Percentiles rank a stretch among this genome's conserved stretches.
Conservation (phyloP, 148 eudicot genomes). For the Camellia japonica region DNA sequence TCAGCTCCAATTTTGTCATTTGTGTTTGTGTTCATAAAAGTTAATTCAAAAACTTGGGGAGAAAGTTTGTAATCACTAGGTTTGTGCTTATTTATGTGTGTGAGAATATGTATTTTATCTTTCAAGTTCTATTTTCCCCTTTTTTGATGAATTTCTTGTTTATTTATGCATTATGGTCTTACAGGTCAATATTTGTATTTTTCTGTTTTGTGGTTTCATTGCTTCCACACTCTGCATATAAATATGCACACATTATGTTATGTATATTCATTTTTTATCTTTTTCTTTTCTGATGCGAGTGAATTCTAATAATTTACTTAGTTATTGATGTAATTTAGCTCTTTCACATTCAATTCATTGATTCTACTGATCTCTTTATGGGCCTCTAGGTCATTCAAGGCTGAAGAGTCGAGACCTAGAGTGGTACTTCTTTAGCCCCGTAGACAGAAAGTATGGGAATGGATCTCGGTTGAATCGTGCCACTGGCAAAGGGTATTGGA, state of each 20-base stretch:
- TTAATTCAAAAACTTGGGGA: background rate
- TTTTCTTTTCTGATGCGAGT: too few species aligned
- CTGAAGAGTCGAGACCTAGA: constrained; percentile 39
- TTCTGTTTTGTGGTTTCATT: background rate
- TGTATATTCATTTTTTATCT: background rate
- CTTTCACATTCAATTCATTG: background rate
- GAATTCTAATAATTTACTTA: background rate
- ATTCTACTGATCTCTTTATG: background rate
- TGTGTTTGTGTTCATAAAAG: background rate
- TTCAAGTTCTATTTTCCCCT: background rate
- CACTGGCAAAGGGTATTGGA: constrained; percentile 40
- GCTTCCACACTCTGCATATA: background rate
- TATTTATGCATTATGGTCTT: background rate
- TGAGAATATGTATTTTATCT: background rate
- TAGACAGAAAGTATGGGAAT: constrained; percentile 39
- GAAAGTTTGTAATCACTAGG: background rate
- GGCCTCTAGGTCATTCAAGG: constrained; percentile 22
- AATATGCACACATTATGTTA: background rate
- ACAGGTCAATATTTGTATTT: background rate
- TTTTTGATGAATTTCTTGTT: background rate
- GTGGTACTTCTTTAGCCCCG: constrained; percentile 42
- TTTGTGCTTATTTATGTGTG: background rate
- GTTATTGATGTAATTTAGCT: background rate
- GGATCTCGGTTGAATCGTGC: constrained; percentile 40
- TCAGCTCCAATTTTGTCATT: constrained; percentile 3